Base-by-base conservation (phyloP, 2,329 filamentous ascomycete genomes). In the Didymella pomorum region DNA sequence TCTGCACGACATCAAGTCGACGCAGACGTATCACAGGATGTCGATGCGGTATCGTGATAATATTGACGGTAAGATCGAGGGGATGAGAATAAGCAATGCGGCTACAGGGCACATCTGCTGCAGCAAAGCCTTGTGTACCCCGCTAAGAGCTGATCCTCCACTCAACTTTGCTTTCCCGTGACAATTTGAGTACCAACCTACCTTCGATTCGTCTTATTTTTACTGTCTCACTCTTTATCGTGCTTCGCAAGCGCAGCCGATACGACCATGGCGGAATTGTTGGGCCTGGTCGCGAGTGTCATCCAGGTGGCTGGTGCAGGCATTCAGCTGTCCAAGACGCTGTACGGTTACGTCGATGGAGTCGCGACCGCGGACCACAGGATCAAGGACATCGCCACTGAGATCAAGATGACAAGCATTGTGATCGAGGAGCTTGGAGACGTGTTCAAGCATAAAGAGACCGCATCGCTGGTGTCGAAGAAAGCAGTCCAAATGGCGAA, bases 341-440 rank as follows among this genome's bases (percentile, higher is more conserved):
- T 75, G 29, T 74, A 73, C 50, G 61, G 70, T 31, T 74, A 74
- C 63, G 72, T 64, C 8, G 71, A 74, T 26, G 56, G 66, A 9
- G 72, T 74, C n/a, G 60, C 67, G 41, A 64, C 68, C 9, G 72
- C 71, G 9, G 71, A 74, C 31, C 61, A 62, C 14, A 64, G 69
- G 12, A 62, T 74, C 43, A 70, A 66, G 41, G 67, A 69, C 28
- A 70, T 72, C 35, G 71, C 72, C 14, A 67, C 9, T 50, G 70
- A 74, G 28, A 68, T 73, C 16, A 48, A 67, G 37, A 57, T 72
- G 6, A 74, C 71, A 10, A 71, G 67, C 4, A 60, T 61, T 20
- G 69, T 74, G 0, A 68, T 75, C 23, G 56, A 73, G 45, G 71
- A 75, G 57, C 56, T 75, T 2, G 69, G 66, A 1, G 11, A 48